Base-by-base conservation (phyloP, 805 yeast genomes). In the Zygosaccharomyces bisporus region DNA sequence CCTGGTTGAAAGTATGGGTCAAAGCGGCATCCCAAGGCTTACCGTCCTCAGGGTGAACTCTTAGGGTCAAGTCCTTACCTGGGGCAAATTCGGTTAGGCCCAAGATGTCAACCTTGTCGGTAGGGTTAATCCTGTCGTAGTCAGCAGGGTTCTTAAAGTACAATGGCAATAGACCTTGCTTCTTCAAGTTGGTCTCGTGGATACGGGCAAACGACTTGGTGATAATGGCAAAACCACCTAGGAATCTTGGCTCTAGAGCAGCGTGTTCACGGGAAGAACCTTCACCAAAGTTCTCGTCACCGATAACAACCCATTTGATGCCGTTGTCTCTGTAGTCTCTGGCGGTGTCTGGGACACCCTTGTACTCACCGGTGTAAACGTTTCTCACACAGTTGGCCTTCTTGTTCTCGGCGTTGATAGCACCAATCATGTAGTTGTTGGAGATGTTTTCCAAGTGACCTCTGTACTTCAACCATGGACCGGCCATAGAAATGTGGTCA, bases 241-340 rank as follows among this genome's bases (percentile, higher is more conserved):
- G 80, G 90, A 74, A 93, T 79, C 99, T 86, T 77, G 99, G 99
- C 80, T 90, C 96, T 70, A 91, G 81, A 61, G 99, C 99, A 68
- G 98, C 99, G 71, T 91, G 99, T 77, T 91, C 99, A 80, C 99
- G 88, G 61, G 98, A 91, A 53, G 97, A 90, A 77, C 99, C 99
- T 79, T 91, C 99, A 79, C 99, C 99, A 65, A 90, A 87, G 79
- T 91, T 91, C 75, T 91, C 97, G 67, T 88, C 98, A 73, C 97
- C 99, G 66, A 91, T 79, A 56, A 91, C 98, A 73, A 90, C 96
- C 98, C 98, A 91, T 65, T 77, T 83, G 66, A 83, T 75, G 61
- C 95, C 96, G 57, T 82, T 74, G 67, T 87, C 95, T 76, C 96
- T 86, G 90, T 91, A 91, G 70, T 80, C 86, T 69, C 80, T 82